Evolutionary conservation across 805 yeast species (phyloP).

Genomic region (Saturnispora gosingensis): DNA sequence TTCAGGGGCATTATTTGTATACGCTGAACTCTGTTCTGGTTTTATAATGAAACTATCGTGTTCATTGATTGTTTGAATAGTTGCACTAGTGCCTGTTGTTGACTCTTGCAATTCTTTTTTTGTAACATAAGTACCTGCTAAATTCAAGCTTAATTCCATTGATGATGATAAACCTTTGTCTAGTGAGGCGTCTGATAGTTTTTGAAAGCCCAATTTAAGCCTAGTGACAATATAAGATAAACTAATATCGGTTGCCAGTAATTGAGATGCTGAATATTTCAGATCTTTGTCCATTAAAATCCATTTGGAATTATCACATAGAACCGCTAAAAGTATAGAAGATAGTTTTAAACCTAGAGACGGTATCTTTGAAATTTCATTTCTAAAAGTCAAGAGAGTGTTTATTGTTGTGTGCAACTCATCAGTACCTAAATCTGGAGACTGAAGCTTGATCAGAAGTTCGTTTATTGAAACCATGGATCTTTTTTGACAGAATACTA

Average conservation of each 20-base stretch:
- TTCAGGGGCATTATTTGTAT: not conserved
- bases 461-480: not conserved
- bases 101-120: not conserved
- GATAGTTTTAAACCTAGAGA: not conserved
- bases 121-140: not conserved
- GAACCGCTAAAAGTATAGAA: not conserved
- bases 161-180: not conserved
- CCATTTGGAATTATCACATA: slow-evolving; percentile 4
- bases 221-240: slow-evolving; percentile 15
- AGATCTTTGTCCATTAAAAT: slow-evolving; percentile 8
- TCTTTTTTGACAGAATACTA: not conserved
- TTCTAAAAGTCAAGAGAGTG: not conserved
- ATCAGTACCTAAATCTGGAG: not conserved
- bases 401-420: not conserved
- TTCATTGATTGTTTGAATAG: not conserved
- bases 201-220: slow-evolving; percentile 2
- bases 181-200: not conserved
- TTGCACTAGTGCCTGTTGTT: not conserved
- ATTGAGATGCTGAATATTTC: not conserved
- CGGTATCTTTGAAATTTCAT: not conserved
- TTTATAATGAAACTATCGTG: not conserved
- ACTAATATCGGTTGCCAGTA: slow-evolving; percentile 19
- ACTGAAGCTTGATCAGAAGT: not conserved
- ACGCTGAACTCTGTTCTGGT: not conserved
- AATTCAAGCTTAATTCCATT: not conserved